Evolutionary conservation across 345 rosid genomes (phyloP).

Genomic region (Garcia nutans): DNA sequence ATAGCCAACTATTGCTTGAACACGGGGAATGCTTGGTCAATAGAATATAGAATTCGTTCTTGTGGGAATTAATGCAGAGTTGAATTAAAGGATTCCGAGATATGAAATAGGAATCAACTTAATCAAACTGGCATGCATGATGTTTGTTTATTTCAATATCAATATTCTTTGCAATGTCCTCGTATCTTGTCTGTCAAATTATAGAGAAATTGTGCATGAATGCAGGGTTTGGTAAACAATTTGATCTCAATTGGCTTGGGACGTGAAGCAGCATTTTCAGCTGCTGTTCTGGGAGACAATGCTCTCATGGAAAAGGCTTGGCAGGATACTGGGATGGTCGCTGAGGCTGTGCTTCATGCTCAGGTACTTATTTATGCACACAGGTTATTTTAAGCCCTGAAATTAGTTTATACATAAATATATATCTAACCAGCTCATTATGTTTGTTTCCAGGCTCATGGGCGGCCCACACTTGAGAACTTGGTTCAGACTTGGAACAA

Average conservation of each 20-base stretch:
- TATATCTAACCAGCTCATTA: slow-evolving; percentile 12
- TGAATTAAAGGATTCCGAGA: neutral
- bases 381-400: neutral
- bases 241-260: slow-evolving; percentile 88
- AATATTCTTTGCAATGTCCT: neutral
- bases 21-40: neutral
- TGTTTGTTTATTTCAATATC: neutral
- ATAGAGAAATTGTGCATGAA: slow-evolving; percentile 11
- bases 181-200: neutral
- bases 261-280: slow-evolving; percentile 93
- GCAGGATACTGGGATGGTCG: slow-evolving; percentile 99
- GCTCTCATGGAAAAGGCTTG: slow-evolving; percentile 97
- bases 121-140: neutral
- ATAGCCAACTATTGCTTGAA: neutral
- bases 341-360: slow-evolving; percentile 99
- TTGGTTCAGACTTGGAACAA: slow-evolving; percentile 91
- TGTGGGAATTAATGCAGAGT: neutral
- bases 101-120: neutral
- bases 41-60: neutral
- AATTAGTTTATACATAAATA: slow-evolving; percentile 5
- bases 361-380: slow-evolving; percentile 50
- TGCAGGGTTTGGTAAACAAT: slow-evolving; percentile 85
- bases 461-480: slow-evolving; percentile 84
- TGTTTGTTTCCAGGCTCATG: slow-evolving; percentile 74
- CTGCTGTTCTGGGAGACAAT: slow-evolving; percentile 92